Evolutionary conservation across 805 yeast genomes (phyloP).

Genomic region (Hanseniaspora nectarophila): DNA sequence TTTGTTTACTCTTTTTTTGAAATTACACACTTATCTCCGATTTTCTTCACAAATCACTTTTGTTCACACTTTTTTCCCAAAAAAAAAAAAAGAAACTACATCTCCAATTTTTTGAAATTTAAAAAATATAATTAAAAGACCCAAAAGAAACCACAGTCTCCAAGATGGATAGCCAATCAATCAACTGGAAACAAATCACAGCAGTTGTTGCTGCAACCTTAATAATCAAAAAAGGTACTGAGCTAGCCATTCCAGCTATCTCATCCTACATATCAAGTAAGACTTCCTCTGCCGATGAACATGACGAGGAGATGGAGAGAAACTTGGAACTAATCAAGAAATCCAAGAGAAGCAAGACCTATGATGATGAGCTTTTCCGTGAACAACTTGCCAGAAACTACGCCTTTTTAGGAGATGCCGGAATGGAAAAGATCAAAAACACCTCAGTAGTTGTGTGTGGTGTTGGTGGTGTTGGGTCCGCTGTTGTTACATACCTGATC

Average conservation of each 20-base stretch:
- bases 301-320: constrained; percentile 7
- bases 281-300: background rate
- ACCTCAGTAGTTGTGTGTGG: constrained; percentile 75
- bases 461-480: constrained; percentile 97
- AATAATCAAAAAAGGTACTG: background rate
- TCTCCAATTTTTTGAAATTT: too few species aligned
- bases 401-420: constrained; percentile 81
- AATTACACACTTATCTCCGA: background rate
- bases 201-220: background rate
- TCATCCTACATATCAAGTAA: background rate
- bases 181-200: background rate
- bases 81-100: too few species aligned
- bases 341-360: constrained; percentile 17
- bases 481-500: constrained; percentile 83
- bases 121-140: background rate
- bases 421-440: constrained; percentile 58
- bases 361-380: constrained; percentile 60
- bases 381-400: constrained; percentile 91
- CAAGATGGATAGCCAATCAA: background rate
- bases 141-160: too few species aligned
- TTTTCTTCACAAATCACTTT: background rate
- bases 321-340: constrained; percentile 4
- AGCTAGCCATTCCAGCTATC: background rate
- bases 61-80: background rate
- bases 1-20: too few species aligned